Base-by-base conservation (phyloP, 2,329 filamentous ascomycete genomes). In the Raffaelea arxii region DNA sequence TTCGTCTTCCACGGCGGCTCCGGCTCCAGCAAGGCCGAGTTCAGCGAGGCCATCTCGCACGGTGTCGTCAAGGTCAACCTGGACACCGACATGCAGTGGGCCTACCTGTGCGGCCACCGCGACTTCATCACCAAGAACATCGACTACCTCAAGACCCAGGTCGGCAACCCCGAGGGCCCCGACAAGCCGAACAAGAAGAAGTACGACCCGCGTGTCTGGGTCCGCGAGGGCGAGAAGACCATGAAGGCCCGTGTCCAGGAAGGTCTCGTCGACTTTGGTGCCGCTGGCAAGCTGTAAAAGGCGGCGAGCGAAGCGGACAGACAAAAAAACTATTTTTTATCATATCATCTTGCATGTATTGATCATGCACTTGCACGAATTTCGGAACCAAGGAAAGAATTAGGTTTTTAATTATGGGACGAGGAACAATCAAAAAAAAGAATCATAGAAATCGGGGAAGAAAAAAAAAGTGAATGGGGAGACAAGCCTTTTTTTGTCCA, bases 101-200 rank as follows among this genome's bases (percentile, higher is more conserved):
- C 91, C 50, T 98, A 97, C 78, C 78, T 92, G 56, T 72, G 72
- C 52, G 92, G 92, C 71, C 85, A 97, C 73, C 86, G 92, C 54
- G 91, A 98, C 74, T 98, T 89, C 76, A 77, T 97, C 65, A 69
- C 88, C 62, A 85, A 80, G 67, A 96, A 96, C 80, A 90, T 94
- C 74, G 91, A 95, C 60, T 98, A 97, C 77, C 72, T 98, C 58
- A 71, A 78, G 72, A 80, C 76, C 51, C 78, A 87, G 62, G 84
- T 98, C 57, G 92, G 92, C 61, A 98, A 97, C 79, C 91, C 91
- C 55, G 90, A 97, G 43, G 90, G 91, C 21, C 38, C 52, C 11
- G 87, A 95, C 74, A 97, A 97, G 84, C 91, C 92, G 63, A 98
- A 98, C 82, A 98, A 98, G 86, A 97, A 96, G 74, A 83, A 74